Conservation (phyloP, 2,329 filamentous ascomycete genomes). For the Epichloe scottii region DNA sequence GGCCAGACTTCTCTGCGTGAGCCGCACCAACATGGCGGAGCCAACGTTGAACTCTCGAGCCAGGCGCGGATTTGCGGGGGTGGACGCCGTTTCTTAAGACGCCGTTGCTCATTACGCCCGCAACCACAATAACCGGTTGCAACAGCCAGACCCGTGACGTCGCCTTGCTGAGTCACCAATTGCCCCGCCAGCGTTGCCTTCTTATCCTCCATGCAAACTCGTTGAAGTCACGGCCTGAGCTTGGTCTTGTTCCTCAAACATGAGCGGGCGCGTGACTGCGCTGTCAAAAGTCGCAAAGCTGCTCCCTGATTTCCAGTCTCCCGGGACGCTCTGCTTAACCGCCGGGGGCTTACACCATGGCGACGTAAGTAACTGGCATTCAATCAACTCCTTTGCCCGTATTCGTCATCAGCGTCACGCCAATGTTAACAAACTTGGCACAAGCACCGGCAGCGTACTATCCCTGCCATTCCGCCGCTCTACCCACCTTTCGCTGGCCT, state of each 20-base stretch:
- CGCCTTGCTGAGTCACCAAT: neutral
- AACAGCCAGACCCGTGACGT: neutral
- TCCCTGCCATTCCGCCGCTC: constrained; percentile 82
- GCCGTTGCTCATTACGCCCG: no score
- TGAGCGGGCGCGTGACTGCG: neutral
- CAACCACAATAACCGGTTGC: no score
- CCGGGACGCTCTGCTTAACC: neutral
- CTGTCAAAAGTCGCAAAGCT: neutral
- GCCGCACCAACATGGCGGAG: no score
- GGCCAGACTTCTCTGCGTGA: no score
- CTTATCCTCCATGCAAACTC: neutral
- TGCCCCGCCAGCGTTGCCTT: neutral
- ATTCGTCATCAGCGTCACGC: neutral
- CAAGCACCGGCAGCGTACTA: constrained; percentile 45
- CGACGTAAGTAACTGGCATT: constrained; percentile 1
- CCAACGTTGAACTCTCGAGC: no score
- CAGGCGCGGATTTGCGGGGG: no score
- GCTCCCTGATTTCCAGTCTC: neutral
- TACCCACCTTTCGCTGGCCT: constrained; percentile 62
- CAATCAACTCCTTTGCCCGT: neutral
- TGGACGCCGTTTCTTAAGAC: no score
- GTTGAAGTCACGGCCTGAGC: no score
- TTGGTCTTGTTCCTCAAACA: neutral
- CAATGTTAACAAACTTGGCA: neutral
- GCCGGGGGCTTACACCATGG: neutral